Base-by-base conservation (phyloP, 164 flowering plant species). In the Berberis vulgaris region DNA sequence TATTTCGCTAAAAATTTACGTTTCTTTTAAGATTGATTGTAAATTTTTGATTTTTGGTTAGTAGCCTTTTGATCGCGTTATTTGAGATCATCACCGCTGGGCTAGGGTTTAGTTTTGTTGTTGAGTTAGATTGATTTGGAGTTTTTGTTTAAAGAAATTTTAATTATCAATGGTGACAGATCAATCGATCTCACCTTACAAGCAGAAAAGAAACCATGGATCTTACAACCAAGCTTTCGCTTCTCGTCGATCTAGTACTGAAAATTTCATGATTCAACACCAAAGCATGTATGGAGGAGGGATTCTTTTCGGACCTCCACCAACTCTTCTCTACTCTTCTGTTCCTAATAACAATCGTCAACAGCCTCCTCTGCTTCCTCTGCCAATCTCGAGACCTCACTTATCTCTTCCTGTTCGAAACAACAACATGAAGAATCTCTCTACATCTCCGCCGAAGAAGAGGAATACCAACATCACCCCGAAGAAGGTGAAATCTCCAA, bases 361-460 rank as follows among this genome's bases (percentile, higher is more conserved):
- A 41, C 80, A 77, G 43, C 90, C 90, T 26, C 83, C 90, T 50
- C 82, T 85, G 5, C 86, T 85, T 63, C 90, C 87, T 49, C 79
- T 81, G 2, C 89, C 86, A 8, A 42, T 60, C 64, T 44, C 59
- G 1, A 52, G 13, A 53, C 11, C 63, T 60, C 49, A 62, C 3
- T 56, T 54, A 4, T 65, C 79, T 49, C 65, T 62, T 7, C 76
- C 73, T 7, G 10, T 65, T 5, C 67, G 69, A 69, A 65, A 43
- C 71, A 63, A 46, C 72, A 49, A 58, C 8, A 49, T 1, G 26
- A 26, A 26, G 26, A 26, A 26, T 26, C 26, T 26, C 26, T 26
- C 26, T 26, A 26, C 26, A 26, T 26, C 26, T 26, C 26, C 26
- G 26, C 26, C 26, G 26, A 10, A 43, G 38, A 43, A 40, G 40